Percentiles rank a stretch among this genome's conserved stretches.
These are phyloP conservation scores for Arthromyces matolae DNA, from an alignment of 768 basidiomycete genomes.

Conservation along the genomic window DNA sequence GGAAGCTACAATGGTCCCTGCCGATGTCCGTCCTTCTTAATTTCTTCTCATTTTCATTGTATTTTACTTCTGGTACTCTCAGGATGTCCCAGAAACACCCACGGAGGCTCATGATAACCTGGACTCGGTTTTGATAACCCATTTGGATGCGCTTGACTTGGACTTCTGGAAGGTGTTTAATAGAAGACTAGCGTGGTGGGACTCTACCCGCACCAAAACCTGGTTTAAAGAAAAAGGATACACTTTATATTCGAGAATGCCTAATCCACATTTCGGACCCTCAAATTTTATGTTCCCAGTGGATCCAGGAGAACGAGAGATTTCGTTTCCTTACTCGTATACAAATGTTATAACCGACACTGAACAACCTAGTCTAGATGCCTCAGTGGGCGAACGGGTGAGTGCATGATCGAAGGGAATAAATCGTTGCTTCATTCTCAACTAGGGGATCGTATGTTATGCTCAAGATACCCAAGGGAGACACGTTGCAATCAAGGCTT, in stretches of 20 bases:
- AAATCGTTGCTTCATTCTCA: no score
- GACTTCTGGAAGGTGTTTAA: background rate
- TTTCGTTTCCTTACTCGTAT: background rate
- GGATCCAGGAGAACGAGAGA: background rate
- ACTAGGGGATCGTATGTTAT: constrained; percentile 1
- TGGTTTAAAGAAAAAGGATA: constrained; percentile 2
- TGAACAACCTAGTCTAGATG: background rate
- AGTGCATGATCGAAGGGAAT: background rate
- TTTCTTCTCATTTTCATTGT: no score
- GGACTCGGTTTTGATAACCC: background rate
- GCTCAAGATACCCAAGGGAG: constrained; percentile 4
- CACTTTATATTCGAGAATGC: background rate
- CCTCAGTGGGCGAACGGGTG: background rate
- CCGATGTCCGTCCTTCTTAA: no score
- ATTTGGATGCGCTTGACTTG: background rate
- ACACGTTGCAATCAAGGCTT: constrained; percentile 10
- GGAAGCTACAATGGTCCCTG: no score
- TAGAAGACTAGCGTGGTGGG: constrained; percentile 1
- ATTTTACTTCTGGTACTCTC: no score
- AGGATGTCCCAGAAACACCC: no score
- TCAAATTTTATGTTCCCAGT: background rate
- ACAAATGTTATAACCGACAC: background rate
- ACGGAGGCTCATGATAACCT: background rate
- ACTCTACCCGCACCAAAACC: background rate
- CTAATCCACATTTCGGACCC: background rate